Evolutionary conservation across 768 basidiomycete species (phyloP).

Genomic region (Tylopilus sp.): DNA sequence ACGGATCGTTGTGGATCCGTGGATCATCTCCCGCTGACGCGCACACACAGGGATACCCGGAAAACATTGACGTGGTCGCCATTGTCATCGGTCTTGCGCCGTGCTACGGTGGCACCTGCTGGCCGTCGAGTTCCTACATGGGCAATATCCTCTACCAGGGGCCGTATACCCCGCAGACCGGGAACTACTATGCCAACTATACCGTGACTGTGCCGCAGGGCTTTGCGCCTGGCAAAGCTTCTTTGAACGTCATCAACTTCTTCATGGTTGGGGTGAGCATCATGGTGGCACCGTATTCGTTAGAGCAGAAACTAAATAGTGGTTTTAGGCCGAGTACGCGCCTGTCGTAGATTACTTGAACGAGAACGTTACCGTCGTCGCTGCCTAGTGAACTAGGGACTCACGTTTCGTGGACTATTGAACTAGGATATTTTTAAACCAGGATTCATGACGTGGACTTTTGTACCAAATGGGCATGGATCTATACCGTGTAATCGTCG

Average conservation of each 20-base stretch:
- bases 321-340: conserved; percentile 3
- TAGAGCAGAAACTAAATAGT: neutral
- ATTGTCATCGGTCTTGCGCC: conserved; percentile 31
- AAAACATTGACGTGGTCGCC: conserved; percentile 26
- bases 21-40: neutral
- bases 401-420: neutral
- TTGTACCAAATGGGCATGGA: neutral
- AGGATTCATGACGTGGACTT: neutral
- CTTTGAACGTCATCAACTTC: conserved; percentile 36
- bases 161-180: conserved; percentile 24
- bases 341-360: conserved; percentile 6
- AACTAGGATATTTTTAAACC: neutral
- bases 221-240: conserved; percentile 28
- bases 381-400: neutral
- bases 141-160: conserved; percentile 36
- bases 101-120: conserved; percentile 25
- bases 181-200: conserved; percentile 29
- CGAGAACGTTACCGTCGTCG: conserved; percentile 11
- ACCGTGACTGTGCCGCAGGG: conserved; percentile 28
- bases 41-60: no score
- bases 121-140: conserved; percentile 20
- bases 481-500: neutral
- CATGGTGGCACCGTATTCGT: neutral
- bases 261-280: conserved; percentile 40
- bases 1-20: no score